Percentiles rank a stretch among this genome's conserved stretches.
These are phyloP conservation scores for Flaveria bidentis DNA, from an alignment of 129 eudicot genomes.

Conservation along the genomic window DNA sequence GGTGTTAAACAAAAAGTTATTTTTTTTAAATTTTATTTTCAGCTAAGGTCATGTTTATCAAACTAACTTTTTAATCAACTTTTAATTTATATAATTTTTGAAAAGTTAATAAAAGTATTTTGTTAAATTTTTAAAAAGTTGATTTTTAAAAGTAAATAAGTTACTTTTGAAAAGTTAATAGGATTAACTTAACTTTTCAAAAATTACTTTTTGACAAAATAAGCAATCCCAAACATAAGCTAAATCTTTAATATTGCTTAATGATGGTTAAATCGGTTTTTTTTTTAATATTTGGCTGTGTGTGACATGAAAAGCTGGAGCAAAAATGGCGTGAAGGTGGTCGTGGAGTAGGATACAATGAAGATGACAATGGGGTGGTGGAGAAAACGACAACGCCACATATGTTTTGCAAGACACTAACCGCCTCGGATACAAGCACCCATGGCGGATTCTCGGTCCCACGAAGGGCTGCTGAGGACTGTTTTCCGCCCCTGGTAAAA, in stretches of 20 bases:
- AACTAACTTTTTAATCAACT: too few species aligned
- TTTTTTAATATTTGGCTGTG: background rate
- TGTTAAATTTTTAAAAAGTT: too few species aligned
- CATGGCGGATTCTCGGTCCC: slow-evolving; percentile 99
- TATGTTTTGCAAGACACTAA: slow-evolving; percentile 98
- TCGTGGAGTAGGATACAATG: slow-evolving; percentile 43
- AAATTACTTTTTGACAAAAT: too few species aligned
- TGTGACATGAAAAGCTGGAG: slow-evolving; percentile 50
- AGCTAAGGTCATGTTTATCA: too few species aligned
- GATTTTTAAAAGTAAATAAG: too few species aligned
- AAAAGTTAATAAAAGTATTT: too few species aligned
- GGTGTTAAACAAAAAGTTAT: too few species aligned
- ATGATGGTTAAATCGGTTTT: background rate
- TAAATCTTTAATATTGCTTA: background rate
- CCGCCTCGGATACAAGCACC: slow-evolving; percentile 97
- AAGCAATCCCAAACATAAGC: too few species aligned
- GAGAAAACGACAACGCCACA: slow-evolving; percentile 78
- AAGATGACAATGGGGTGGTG: slow-evolving; percentile 50
- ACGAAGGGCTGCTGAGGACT: slow-evolving; percentile 97
- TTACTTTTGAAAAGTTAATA: too few species aligned
- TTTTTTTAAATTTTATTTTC: too few species aligned
- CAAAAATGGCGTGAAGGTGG: slow-evolving; percentile 73
- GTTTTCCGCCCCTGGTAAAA: slow-evolving; percentile 89
- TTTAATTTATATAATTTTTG: too few species aligned
- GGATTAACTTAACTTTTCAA: too few species aligned